Evolutionary conservation across 2,329 filamentous ascomycete species (phyloP), one percentile per base, ranked within the genome.

Genomic region (Cercospora sp.): DNA sequence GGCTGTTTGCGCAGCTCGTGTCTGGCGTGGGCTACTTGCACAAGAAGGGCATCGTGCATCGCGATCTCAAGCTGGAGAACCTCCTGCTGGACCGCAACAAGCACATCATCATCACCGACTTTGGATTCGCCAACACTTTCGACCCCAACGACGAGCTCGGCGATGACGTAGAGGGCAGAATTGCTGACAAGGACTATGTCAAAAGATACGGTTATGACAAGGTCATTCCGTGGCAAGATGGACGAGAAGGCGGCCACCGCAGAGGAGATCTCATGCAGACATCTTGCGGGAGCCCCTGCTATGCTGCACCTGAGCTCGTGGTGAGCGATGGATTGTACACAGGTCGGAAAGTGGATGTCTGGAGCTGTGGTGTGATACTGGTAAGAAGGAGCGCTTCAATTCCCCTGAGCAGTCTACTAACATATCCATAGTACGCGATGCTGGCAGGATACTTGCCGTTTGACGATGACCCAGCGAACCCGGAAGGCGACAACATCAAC

Each of bases 41-140:
- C 83, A 97, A 97, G 81, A 98, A 97, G 82, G 95, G 95, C 69
- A 99, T 99, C 73, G 95, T 99, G 13, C 95, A 99, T 79, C 90
- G 95, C 75, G 95, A 99, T 82, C 82, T 99, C 72, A 99, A 99
- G 82, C 85, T 99, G 58, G 95, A 99, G 81, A 99, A 99, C 77
- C 80, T 99, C 75, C 86, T 99, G 42, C 86, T 99, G 62, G 95
- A 99, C 81, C 90, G 94, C 70, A 97, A 99, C 78, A 91, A 93
- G 71, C 99, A 99, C 83, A 98, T 99, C 77, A 99, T 99, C 81
- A 99, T 99, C 77, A 99, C 95, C 16, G 95, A 99, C 81, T 99
- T 99, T 81, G 95, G 95, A 18, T 99, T 99, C 79, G 95, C 95
- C 73, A 99, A 99, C 80, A 98, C 94, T 0, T 99, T 99, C 77